phyloP scores from a whole-genome alignment of 2,329 filamentous ascomycete species.

The Aspergillus ibericus region DNA sequence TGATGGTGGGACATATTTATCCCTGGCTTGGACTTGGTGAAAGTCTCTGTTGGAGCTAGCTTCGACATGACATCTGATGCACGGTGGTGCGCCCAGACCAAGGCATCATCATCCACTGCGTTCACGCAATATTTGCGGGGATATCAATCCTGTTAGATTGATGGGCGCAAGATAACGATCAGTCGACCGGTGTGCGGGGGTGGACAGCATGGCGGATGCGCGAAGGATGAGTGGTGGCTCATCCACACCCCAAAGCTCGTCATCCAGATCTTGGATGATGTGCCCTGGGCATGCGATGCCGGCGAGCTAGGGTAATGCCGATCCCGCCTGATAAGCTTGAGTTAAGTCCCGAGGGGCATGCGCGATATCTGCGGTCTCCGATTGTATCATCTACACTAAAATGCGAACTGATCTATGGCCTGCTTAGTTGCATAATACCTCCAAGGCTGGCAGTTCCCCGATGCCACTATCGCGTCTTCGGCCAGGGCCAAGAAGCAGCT shows the following conservation, averaged over 20 bases:
- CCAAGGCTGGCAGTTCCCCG: conserved; percentile 11
- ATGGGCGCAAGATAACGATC: neutral
- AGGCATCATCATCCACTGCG: neutral
- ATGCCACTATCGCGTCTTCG: conserved; percentile 15
- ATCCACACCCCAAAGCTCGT: conserved; percentile 3
- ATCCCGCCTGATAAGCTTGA: neutral
- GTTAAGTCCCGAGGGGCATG: neutral
- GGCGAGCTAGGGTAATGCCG: neutral
- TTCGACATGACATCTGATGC: neutral
- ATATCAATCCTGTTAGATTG: neutral
- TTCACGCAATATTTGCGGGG: neutral
- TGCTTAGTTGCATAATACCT: conserved; percentile 5
- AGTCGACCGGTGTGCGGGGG: neutral
- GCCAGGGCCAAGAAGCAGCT: conserved; percentile 12
- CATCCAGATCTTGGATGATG: conserved; percentile 14
- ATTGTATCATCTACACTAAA: conserved; percentile 3
- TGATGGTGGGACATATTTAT: neutral
- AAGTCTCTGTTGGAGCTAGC: neutral
- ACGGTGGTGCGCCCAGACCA: neutral
- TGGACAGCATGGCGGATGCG: neutral
- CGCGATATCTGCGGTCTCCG: neutral
- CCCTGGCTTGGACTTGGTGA: neutral
- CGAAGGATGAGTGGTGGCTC: neutral
- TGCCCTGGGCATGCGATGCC: conserved; percentile 1
- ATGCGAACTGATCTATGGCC: neutral